These are phyloP conservation scores for Oryza coarctata DNA, from an alignment of 176 grass and related monocot genomes.

Conservation along the genomic window DNA sequence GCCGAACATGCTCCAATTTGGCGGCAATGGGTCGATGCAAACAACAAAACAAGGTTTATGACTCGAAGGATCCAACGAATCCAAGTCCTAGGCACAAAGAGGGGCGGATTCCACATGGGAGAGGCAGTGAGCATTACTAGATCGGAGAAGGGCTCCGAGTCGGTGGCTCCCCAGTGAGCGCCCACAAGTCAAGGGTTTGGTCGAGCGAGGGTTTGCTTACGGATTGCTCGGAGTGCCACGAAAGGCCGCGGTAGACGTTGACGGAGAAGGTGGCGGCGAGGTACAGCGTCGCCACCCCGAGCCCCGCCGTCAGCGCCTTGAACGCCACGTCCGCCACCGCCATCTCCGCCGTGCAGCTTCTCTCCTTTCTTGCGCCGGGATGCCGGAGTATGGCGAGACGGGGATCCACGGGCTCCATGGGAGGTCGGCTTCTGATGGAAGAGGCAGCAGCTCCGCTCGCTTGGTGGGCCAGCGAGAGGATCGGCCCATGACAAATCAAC, in stretches of 20 bases:
- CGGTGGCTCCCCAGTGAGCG: no score
- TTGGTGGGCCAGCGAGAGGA: not conserved
- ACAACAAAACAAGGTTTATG: not conserved
- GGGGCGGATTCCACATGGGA: not conserved
- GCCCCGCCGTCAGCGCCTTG: conserved; percentile 74
- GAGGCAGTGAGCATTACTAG: not conserved
- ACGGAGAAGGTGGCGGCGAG: conserved; percentile 79
- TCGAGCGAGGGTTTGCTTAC: conserved; percentile 26
- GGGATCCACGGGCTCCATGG: no score
- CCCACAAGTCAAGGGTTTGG: not conserved
- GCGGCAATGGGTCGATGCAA: not conserved
- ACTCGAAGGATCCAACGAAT: not conserved
- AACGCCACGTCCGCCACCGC: conserved; percentile 55
- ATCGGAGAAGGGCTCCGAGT: not conserved
- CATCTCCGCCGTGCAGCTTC: conserved; percentile 24
- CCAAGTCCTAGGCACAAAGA: not conserved
- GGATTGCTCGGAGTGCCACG: conserved; percentile 87
- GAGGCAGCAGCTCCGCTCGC: not conserved
- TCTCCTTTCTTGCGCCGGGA: not conserved
- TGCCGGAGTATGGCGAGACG: conserved; percentile 1
- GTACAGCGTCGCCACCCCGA: conserved; percentile 78
- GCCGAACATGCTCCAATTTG: not conserved
- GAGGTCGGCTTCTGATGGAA: not conserved
- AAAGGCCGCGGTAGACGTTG: conserved; percentile 87
- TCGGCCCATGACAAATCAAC: not conserved